These are phyloP conservation scores for Clavispora asparagi DNA, from an alignment of 805 yeast species.

Conservation along the genomic window DNA sequence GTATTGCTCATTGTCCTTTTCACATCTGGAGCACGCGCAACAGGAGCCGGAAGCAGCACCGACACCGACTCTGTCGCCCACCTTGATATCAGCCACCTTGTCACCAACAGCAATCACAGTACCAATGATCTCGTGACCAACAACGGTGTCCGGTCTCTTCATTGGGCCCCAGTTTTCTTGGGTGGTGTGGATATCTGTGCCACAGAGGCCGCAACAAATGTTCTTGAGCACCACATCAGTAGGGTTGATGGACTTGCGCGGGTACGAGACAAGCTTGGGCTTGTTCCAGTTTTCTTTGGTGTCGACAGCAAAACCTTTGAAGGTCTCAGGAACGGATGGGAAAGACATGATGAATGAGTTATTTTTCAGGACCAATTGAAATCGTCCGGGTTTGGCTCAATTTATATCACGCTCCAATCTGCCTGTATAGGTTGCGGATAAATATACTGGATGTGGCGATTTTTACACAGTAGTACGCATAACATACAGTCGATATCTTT, in stretches of 20 bases:
- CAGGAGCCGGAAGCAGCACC: slow-evolving; percentile 16
- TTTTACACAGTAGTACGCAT: background rate
- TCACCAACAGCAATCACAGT: slow-evolving; percentile 29
- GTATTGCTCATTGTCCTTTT: slow-evolving; percentile 39
- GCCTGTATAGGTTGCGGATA: background rate
- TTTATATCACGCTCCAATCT: background rate
- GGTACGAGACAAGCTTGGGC: slow-evolving; percentile 47
- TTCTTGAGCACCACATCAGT: slow-evolving; percentile 24
- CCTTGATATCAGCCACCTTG: slow-evolving; percentile 10
- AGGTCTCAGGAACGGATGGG: slow-evolving; percentile 40
- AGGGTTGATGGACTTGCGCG: slow-evolving; percentile 37
- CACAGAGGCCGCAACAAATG: slow-evolving; percentile 17
- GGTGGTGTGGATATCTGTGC: slow-evolving; percentile 14
- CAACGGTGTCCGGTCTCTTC: slow-evolving; percentile 30
- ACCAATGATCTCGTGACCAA: slow-evolving; percentile 71
- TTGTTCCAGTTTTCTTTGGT: slow-evolving; percentile 49
- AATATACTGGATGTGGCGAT: background rate
- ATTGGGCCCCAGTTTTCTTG: slow-evolving; percentile 14
- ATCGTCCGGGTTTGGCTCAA: background rate
- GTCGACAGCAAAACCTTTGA: slow-evolving; percentile 56
- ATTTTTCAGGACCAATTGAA: background rate
- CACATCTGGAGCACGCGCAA: slow-evolving; percentile 49
- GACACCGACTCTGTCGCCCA: slow-evolving; percentile 18
- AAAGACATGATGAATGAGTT: background rate
- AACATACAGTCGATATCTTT: background rate